These are phyloP conservation scores for Pseudogymnoascus sp. DNA, from an alignment of 2,329 filamentous ascomycete species.

Conservation along the genomic window DNA sequence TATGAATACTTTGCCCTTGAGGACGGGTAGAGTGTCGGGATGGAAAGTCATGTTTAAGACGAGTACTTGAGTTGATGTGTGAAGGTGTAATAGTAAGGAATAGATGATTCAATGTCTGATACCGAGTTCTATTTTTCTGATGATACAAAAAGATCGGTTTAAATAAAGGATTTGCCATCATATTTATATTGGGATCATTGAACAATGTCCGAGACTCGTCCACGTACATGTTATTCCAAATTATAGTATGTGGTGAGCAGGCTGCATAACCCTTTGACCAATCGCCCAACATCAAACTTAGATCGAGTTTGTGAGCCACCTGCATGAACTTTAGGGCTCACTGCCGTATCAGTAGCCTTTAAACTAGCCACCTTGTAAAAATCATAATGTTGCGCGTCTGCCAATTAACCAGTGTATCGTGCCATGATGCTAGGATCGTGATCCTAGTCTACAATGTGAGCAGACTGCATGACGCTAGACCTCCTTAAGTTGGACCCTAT, in stretches of 20 bases:
- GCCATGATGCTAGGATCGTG: not conserved
- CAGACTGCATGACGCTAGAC: conserved; percentile 33
- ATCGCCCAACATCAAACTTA: too few relatives aligned
- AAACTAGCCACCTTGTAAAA: conserved; percentile 13
- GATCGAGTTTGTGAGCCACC: conserved; percentile 23
- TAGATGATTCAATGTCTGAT: conserved; percentile 16
- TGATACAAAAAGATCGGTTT: conserved; percentile 17
- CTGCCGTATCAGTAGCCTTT: conserved; percentile 12
- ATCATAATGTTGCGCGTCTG: conserved; percentile 12
- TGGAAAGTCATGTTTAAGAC: conserved; percentile 32
- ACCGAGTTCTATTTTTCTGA: conserved; percentile 18
- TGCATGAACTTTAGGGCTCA: conserved; percentile 21
- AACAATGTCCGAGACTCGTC: conserved; percentile 19
- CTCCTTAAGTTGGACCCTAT: conserved; percentile 11
- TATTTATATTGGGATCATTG: conserved; percentile 24
- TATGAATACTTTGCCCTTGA: conserved; percentile 37
- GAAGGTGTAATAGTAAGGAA: conserved; percentile 16
- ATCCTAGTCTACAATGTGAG: conserved; percentile 23
- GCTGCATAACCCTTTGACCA: conserved; percentile 12
- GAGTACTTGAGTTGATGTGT: conserved; percentile 16
- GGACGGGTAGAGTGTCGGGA: conserved; percentile 36
- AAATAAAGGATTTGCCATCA: conserved; percentile 16
- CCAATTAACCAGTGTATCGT: conserved; percentile 3
- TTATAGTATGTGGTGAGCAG: conserved; percentile 23
- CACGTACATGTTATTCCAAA: conserved; percentile 12